Conservation (phyloP, 495 filamentous ascomycete genomes). For the Penicillium diatomitis region DNA sequence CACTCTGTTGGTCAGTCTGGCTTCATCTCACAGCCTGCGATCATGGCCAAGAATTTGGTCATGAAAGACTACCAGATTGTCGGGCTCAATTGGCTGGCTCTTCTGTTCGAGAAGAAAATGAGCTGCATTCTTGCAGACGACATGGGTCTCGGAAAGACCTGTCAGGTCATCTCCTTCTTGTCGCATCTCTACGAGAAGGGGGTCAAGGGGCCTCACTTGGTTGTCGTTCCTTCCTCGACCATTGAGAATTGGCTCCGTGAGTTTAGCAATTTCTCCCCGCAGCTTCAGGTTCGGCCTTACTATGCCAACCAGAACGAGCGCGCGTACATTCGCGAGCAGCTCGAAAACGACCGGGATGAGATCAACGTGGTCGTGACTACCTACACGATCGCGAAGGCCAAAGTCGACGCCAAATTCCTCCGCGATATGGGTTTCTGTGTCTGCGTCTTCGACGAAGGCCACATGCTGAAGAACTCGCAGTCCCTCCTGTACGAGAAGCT, state of each 20-base stretch:
- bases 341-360: constrained; percentile 48
- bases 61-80: constrained; percentile 93
- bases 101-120: constrained; percentile 67
- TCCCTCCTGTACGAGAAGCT: constrained; percentile 74
- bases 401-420: constrained; percentile 60
- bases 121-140: constrained; percentile 93
- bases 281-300: constrained; percentile 67
- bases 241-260: constrained; percentile 93
- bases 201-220: constrained; percentile 67
- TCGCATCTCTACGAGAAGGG: constrained; percentile 65
- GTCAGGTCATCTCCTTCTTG: constrained; percentile 89
- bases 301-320: constrained; percentile 60
- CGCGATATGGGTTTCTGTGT: constrained; percentile 52
- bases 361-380: constrained; percentile 90
- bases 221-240: constrained; percentile 87
- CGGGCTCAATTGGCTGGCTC: constrained; percentile 84
- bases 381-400: constrained; percentile 64
- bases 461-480: constrained; percentile 77
- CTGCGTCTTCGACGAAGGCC: constrained; percentile 88
- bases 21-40: constrained; percentile 60
- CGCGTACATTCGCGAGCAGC: constrained; percentile 53
- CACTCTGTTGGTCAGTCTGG: constrained; percentile 11
- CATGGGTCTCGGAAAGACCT: constrained; percentile 97
- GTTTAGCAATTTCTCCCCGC: constrained; percentile 78
- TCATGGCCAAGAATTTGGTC: constrained; percentile 58